A percentile compares a stretch with the other conserved stretches of the same genome.
These are phyloP conservation scores for Saccharomycopsis oosterbeekiorum DNA, from an alignment of 805 yeast genomes.

Conservation along the genomic window DNA sequence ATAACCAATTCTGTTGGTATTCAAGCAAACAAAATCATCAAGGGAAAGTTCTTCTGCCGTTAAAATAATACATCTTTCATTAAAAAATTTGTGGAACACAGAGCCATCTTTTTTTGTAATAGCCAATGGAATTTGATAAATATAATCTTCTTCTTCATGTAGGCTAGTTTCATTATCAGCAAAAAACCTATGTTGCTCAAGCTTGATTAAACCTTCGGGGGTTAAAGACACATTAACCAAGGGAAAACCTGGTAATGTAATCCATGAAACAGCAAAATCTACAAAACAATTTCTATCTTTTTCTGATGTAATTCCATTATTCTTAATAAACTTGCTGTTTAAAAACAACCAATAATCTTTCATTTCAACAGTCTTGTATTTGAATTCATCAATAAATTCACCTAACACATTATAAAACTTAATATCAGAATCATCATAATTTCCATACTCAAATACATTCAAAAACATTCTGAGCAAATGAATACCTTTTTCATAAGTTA, in stretches of 20 bases:
- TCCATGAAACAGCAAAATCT: constrained; percentile 48
- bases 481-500: constrained; percentile 53
- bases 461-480: constrained; percentile 44
- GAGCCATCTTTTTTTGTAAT: constrained; percentile 30
- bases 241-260: constrained; percentile 51
- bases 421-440: constrained; percentile 24
- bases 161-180: constrained; percentile 21
- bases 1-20: constrained; percentile 37
- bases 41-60: constrained; percentile 20
- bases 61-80: constrained; percentile 33
- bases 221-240: constrained; percentile 30
- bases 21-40: constrained; percentile 28
- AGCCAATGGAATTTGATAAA: constrained; percentile 52
- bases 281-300: not conserved
- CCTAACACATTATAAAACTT: constrained; percentile 30
- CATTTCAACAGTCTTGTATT: constrained; percentile 36
- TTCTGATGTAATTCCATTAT: not conserved
- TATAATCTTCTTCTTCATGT: constrained; percentile 40
- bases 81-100: constrained; percentile 28
- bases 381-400: constrained; percentile 28
- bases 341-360: constrained; percentile 40
- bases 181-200: constrained; percentile 33
- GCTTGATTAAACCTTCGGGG: constrained; percentile 24
- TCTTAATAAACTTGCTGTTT: constrained; percentile 24
- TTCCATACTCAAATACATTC: constrained; percentile 27